Base-by-base conservation (phyloP, 2,329 filamentous ascomycete species). In the Xylaria sp. region DNA sequence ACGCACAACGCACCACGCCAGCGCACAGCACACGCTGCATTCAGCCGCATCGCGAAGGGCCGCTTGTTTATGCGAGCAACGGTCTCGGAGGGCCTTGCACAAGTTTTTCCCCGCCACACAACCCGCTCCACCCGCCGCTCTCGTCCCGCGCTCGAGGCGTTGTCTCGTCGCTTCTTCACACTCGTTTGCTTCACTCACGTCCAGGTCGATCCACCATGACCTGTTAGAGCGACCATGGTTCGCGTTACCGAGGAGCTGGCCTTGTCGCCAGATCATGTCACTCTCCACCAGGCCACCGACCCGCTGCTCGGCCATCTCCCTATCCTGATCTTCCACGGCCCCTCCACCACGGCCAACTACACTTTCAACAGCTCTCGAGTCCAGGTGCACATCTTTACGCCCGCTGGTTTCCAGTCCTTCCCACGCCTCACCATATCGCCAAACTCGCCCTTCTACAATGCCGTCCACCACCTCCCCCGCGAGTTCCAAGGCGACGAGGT, bases 401-500 rank as follows among this genome's bases (percentile, higher is more conserved):
- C 91, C 2, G 92, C 91, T 65, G 94, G 94, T 66, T 88, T 95
- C 68, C 89, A 91, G 71, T 93, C 89, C 67, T 99, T 93, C 73
- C 87, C 90, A 61, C 91, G 93, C 69, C 85, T 99, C 67, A 96
- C 93, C 62, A 88, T 97, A 66, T 95, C 93, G 23, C 94, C 94
- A 50, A 95, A 90, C 70, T 96, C 93, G 52, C 86, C 91, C 55
- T 89, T 95, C 70, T 97, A 97, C 75, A 84, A 86, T 66, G 93
- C 92, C 57, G 94, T 99, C 73, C 87, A 90, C 72, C 86, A 92
- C 73, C 83, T 99, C 49, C 92, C 94, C 48, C 88, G 92, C 71
- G 93, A 97, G 72, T 92, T 92, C 75, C 94, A 97, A 78, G 93
- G 93, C 69, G 93, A 97, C 73, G 93, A 97, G 75, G 82, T 96